Percentiles rank a stretch among this genome's conserved stretches.
phyloP scores from a whole-genome alignment of 345 rosid genomes.

The Hibiscus tridactylites region DNA sequence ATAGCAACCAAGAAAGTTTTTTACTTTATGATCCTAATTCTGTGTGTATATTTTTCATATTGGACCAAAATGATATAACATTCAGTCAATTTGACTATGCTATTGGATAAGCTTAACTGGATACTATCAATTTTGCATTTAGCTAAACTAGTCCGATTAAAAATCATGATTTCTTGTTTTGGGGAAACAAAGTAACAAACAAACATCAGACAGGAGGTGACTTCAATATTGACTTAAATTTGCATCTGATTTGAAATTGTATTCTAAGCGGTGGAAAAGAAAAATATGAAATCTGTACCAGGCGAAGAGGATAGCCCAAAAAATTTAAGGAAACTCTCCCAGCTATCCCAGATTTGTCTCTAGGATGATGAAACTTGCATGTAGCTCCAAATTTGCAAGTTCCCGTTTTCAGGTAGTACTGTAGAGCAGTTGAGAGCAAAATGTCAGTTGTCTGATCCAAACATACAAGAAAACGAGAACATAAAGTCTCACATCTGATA shows the following conservation, averaged over 20 bases:
- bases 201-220: not conserved
- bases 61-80: not conserved
- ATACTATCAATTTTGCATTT: not conserved
- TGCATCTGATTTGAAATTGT: not conserved
- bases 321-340: conserved; percentile 82
- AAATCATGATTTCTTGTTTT: not conserved
- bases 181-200: not conserved
- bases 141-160: not conserved
- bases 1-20: not conserved
- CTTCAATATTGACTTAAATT: conserved; percentile 3
- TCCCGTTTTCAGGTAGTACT: conserved; percentile 96
- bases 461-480: not conserved
- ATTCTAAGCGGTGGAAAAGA: not conserved
- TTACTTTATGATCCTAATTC: not conserved
- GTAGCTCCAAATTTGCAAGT: conserved; percentile 98
- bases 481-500: not conserved
- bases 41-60: not conserved
- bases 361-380: conserved; percentile 98
- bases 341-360: conserved; percentile 85
- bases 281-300: conserved; percentile 35
- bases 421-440: conserved; percentile 20
- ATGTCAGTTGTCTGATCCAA: conserved; percentile 9
- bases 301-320: conserved; percentile 89
- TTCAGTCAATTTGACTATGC: not conserved
- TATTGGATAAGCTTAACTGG: not conserved